Conservation (phyloP, 2,329 filamentous ascomycete genomes). For the Fusarium cicatricum region DNA sequence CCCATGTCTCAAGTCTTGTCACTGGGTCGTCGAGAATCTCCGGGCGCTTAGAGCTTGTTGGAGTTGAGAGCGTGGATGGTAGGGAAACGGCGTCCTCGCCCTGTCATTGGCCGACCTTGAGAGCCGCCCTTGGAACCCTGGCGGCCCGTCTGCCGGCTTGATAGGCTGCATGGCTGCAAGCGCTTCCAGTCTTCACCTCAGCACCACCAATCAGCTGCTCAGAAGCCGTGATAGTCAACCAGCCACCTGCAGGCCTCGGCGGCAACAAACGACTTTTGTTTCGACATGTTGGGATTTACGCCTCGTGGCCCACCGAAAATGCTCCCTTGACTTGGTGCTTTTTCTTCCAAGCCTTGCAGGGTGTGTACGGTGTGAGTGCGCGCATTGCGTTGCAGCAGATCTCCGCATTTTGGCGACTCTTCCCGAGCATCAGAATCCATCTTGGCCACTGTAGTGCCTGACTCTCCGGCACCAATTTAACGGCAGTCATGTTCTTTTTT, state of each 20-base stretch:
- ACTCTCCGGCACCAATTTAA: slow-evolving; percentile 13
- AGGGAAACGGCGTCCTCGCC: slow-evolving; percentile 21
- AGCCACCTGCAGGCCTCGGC: slow-evolving; percentile 54
- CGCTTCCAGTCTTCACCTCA: slow-evolving; percentile 32
- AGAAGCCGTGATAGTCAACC: slow-evolving; percentile 50
- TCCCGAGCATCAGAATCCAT: background rate
- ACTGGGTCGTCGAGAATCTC: slow-evolving; percentile 21
- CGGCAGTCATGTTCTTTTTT: slow-evolving; percentile 3
- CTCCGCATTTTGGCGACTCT: slow-evolving; percentile 1
- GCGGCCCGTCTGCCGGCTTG: slow-evolving; percentile 31
- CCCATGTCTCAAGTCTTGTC: slow-evolving; percentile 9
- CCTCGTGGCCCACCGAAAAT: slow-evolving; percentile 17
- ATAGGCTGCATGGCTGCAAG: slow-evolving; percentile 38
- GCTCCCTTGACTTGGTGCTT: slow-evolving; percentile 13
- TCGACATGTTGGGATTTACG: slow-evolving; percentile 36
- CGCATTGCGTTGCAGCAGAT: slow-evolving; percentile 1
- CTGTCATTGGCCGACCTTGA: slow-evolving; percentile 30
- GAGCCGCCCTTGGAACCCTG: slow-evolving; percentile 28
- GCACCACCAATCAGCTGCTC: slow-evolving; percentile 50
- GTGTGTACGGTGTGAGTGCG: slow-evolving; percentile 1
- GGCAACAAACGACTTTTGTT: slow-evolving; percentile 52
- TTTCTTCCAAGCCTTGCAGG: background rate
- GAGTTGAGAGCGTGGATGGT: slow-evolving; percentile 32
- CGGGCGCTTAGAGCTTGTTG: slow-evolving; percentile 35
- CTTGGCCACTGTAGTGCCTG: slow-evolving; percentile 20